These are phyloP conservation scores for Bassia scoparia DNA, from an alignment of 148 eudicot species.

Conservation along the genomic window DNA sequence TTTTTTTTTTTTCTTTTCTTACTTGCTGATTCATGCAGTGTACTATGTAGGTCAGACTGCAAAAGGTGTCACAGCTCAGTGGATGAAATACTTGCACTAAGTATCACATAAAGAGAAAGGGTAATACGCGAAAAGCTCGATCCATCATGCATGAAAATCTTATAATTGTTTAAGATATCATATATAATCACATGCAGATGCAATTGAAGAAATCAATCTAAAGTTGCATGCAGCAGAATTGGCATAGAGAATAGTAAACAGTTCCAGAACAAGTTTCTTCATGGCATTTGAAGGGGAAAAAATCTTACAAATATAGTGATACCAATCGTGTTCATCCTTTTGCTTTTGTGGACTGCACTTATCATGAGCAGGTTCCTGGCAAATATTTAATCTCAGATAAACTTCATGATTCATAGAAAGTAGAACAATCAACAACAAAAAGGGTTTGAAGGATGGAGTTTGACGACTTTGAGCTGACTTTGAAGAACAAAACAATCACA, in stretches of 20 bases:
- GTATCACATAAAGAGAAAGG: no score
- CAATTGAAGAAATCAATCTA: not conserved
- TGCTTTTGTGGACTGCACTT: conserved; percentile 72
- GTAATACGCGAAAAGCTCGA: no score
- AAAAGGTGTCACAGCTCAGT: not conserved
- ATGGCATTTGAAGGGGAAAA: conserved; percentile 1
- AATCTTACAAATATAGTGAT: conserved; percentile 61
- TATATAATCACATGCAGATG: not conserved
- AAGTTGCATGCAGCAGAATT: not conserved
- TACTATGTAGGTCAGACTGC: not conserved
- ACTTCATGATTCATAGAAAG: not conserved
- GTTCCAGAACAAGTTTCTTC: not conserved
- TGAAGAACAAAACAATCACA: not conserved
- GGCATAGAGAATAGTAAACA: not conserved
- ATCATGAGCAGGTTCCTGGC: conserved; percentile 70
- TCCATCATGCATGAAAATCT: not conserved
- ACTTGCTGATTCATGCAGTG: not conserved
- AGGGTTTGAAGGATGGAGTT: not conserved
- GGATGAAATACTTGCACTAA: not conserved
- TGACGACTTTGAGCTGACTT: not conserved
- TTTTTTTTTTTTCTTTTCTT: no score
- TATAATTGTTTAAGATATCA: not conserved
- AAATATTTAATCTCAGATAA: conserved; percentile 15
- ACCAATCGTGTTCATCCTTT: conserved; percentile 54
- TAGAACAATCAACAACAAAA: not conserved